Base-by-base conservation (phyloP, 805 yeast genomes). In the Helenozyma baotianmanensis region DNA sequence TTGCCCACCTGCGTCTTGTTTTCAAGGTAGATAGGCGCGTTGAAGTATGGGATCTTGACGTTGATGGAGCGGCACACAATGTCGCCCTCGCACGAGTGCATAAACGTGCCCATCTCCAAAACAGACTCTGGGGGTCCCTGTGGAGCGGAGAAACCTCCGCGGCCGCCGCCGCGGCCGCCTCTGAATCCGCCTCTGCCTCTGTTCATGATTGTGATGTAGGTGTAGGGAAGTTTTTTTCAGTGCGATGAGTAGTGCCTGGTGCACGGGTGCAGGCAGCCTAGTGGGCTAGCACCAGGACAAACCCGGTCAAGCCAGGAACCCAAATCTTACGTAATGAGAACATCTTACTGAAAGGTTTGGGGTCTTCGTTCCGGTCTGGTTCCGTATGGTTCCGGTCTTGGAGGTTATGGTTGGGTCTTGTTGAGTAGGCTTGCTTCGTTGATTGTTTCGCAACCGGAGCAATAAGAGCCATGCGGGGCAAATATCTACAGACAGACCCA, bases 21-120 rank as follows among this genome's bases (percentile, higher is more conserved):
- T 61, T 92, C 97, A 50, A 92, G 74, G 62, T 82, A 92, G 52
- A 92, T 89, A 58, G 98, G 98, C 17, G 99, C 99, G 67, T 92
- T 92, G 76, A 92, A 92, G 63, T 90, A 92, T 54, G 99, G 98
- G 49, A 92, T 73, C 70, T 90, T 90, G 37, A 87, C 79, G 61
- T 92, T 92, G 53, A 85, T 84, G 30, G 97, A 88, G 55, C 89
- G 85, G 70, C 97, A 92, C 36, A 92, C 95, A 56, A 92, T 84
- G 56, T 92, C 98, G 38, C 95, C 96, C 64, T 92, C 99, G 62
- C 96, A 88, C 10, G 92, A 74, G 58, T 89, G 96, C 58, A 86
- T 49, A 58, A 88, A 92, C 15, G 85, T 60, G 42, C 99, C 99
- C 94, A 92, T 84, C 65, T 89, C 97, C 51, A 84, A 71, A 17